Evolutionary conservation across 108 stramenopile species (phyloP).

Genomic region (Stephanodiscus triporus): DNA sequence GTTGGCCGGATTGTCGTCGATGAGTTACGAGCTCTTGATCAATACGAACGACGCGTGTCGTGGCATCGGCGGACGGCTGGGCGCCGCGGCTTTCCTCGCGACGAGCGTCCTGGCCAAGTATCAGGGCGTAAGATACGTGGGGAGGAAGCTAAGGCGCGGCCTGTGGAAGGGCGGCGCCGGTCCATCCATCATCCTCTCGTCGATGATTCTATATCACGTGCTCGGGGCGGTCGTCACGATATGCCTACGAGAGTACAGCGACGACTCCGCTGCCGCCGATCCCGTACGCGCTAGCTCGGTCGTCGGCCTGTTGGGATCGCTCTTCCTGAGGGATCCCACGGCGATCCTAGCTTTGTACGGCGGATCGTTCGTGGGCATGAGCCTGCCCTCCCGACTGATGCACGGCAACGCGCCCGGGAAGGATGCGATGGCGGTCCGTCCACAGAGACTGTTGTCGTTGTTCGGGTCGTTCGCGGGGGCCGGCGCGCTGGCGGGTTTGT

Average conservation of each 20-base stretch:
- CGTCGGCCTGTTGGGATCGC: slow-evolving; percentile 55
- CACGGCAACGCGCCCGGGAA: slow-evolving; percentile 34
- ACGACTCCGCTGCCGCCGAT: slow-evolving; percentile 59
- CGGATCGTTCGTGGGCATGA: slow-evolving; percentile 70
- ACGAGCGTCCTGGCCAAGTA: slow-evolving; percentile 50
- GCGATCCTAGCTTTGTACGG: slow-evolving; percentile 59
- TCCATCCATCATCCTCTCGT: slow-evolving; percentile 21
- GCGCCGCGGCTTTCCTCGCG: slow-evolving; percentile 62
- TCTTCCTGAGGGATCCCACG: slow-evolving; percentile 53
- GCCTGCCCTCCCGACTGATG: slow-evolving; percentile 63
- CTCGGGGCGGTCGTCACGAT: slow-evolving; percentile 65
- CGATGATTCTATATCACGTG: slow-evolving; percentile 53
- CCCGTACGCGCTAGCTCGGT: slow-evolving; percentile 64
- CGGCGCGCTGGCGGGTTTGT: slow-evolving; percentile 58
- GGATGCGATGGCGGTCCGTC: background rate
- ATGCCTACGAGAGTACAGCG: slow-evolving; percentile 59
- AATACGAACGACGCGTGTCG: slow-evolving; percentile 44
- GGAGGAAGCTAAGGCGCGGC: slow-evolving; percentile 39
- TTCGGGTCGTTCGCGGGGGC: slow-evolving; percentile 52
- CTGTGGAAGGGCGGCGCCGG: slow-evolving; percentile 37
- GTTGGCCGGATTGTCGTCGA: slow-evolving; percentile 47
- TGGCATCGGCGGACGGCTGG: slow-evolving; percentile 59
- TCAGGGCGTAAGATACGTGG: slow-evolving; percentile 40
- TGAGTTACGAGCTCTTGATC: slow-evolving; percentile 55
- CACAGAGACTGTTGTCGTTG: slow-evolving; percentile 13